Evolutionary conservation across 768 basidiomycete genomes (phyloP).

Genomic region (Rhizopogon roseolus): DNA sequence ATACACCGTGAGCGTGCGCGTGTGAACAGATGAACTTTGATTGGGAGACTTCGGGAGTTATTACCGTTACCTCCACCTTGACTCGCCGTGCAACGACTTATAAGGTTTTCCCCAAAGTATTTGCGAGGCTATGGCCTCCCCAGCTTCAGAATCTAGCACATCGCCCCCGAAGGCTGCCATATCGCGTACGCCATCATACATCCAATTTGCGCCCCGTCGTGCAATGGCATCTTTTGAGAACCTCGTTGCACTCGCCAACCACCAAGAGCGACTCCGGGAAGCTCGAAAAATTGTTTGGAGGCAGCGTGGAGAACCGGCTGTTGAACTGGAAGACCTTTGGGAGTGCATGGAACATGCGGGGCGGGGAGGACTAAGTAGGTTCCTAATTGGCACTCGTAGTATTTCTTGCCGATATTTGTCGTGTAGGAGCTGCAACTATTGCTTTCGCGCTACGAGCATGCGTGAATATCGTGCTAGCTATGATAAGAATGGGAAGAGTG

Average conservation of each 20-base stretch:
- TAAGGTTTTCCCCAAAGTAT: background rate
- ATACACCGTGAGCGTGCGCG: too few species aligned
- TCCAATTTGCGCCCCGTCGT: conserved; percentile 46
- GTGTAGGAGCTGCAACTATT: conserved; percentile 70
- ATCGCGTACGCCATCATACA: conserved; percentile 31
- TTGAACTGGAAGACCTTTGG: too few species aligned
- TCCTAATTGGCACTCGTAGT: background rate
- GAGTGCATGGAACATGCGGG: too few species aligned
- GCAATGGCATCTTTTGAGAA: conserved; percentile 80
- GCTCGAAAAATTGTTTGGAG: conserved; percentile 82
- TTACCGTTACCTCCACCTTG: too few species aligned
- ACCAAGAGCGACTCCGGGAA: conserved; percentile 67
- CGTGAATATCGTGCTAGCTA: conserved; percentile 58
- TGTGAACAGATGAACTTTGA: too few species aligned
- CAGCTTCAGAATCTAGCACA: background rate
- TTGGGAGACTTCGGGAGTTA: too few species aligned
- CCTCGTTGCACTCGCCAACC: conserved; percentile 78
- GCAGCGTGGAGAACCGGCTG: conserved; percentile 61
- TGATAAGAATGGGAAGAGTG: too few species aligned
- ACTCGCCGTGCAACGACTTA: too few species aligned
- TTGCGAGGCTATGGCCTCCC: background rate
- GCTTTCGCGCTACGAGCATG: conserved; percentile 81
- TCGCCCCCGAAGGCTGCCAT: background rate
- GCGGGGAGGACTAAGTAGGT: conserved; percentile 41
- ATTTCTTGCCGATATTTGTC: background rate